Evolutionary conservation across 1,284 basidiomycete genomes (phyloP).

Genomic region (Cutaneotrichosporon cutaneum): DNA sequence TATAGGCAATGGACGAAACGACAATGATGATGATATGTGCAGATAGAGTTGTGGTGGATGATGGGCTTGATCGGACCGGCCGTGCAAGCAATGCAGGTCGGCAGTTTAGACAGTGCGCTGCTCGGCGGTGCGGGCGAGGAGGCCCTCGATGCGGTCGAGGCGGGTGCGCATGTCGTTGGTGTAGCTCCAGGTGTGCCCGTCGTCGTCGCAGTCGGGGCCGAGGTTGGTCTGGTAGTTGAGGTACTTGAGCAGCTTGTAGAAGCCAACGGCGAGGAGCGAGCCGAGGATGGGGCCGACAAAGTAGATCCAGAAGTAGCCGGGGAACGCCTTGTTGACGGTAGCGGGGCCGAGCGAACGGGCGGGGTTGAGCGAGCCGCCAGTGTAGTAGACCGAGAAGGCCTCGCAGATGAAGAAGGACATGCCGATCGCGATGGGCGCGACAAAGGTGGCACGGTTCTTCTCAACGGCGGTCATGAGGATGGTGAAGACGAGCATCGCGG

Average conservation of each 20-base stretch:
- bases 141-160: constrained; percentile 30
- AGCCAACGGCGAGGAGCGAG: constrained; percentile 46
- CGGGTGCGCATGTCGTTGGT: constrained; percentile 18
- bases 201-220: constrained; percentile 29
- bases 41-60: background rate
- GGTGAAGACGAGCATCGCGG: constrained; percentile 50
- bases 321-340: constrained; percentile 44
- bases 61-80: constrained; percentile 1
- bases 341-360: constrained; percentile 52
- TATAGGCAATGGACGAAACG: background rate
- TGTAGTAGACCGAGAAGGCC: constrained; percentile 53
- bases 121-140: constrained; percentile 16
- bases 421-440: constrained; percentile 58
- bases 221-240: constrained; percentile 37
- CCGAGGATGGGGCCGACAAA: constrained; percentile 50
- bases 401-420: constrained; percentile 56
- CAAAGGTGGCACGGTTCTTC: constrained; percentile 57
- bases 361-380: constrained; percentile 53
- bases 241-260: constrained; percentile 48
- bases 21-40: background rate
- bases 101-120: background rate
- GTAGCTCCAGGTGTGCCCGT: constrained; percentile 20
- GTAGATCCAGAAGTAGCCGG: constrained; percentile 50
- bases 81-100: background rate
- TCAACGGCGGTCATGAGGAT: constrained; percentile 56